phyloP scores from a whole-genome alignment of 179 eudicot genomes.

The Pouteria campechiana region DNA sequence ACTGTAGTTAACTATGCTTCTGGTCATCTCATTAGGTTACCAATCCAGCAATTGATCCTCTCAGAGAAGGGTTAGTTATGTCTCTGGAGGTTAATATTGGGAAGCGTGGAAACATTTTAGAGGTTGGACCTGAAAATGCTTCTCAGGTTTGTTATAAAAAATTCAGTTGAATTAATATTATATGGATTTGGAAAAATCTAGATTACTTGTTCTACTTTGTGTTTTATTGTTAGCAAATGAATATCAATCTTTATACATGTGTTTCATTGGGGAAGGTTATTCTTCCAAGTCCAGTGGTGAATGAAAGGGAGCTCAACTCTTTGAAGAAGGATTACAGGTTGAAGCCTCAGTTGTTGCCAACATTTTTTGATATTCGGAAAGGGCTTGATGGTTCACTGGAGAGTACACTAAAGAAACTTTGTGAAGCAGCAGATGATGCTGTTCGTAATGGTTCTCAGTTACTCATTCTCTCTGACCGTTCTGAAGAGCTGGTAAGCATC shows the following conservation, averaged over 20 bases:
- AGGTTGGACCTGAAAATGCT: slow-evolving; percentile 95
- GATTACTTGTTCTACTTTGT: too few relatives aligned
- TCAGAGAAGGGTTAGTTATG: slow-evolving; percentile 97
- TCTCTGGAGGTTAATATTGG: slow-evolving; percentile 97
- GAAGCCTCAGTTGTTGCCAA: slow-evolving; percentile 66
- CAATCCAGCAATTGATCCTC: slow-evolving; percentile 98
- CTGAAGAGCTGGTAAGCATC: slow-evolving; percentile 76
- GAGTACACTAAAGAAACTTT: slow-evolving; percentile 61
- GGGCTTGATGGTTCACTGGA: slow-evolving; percentile 93
- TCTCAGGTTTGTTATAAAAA: slow-evolving; percentile 58
- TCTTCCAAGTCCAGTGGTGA: slow-evolving; percentile 79
- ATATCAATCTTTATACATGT: neutral
- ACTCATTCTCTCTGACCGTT: slow-evolving; percentile 89
- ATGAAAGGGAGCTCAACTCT: slow-evolving; percentile 86
- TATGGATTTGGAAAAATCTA: too few relatives aligned
- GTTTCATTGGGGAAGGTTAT: slow-evolving; percentile 44
- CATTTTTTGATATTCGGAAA: slow-evolving; percentile 81
- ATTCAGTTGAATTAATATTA: too few relatives aligned
- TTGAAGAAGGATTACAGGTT: slow-evolving; percentile 59
- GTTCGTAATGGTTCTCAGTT: slow-evolving; percentile 95
- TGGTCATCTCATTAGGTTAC: slow-evolving; percentile 46
- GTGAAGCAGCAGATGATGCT: slow-evolving; percentile 99
- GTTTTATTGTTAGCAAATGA: too few relatives aligned
- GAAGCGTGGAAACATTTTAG: slow-evolving; percentile 87
- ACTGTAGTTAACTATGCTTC: neutral